Evolutionary conservation across 2,329 filamentous ascomycete genomes (phyloP), one percentile per base, ranked within the genome.

Genomic region (Aulographum hederae): DNA sequence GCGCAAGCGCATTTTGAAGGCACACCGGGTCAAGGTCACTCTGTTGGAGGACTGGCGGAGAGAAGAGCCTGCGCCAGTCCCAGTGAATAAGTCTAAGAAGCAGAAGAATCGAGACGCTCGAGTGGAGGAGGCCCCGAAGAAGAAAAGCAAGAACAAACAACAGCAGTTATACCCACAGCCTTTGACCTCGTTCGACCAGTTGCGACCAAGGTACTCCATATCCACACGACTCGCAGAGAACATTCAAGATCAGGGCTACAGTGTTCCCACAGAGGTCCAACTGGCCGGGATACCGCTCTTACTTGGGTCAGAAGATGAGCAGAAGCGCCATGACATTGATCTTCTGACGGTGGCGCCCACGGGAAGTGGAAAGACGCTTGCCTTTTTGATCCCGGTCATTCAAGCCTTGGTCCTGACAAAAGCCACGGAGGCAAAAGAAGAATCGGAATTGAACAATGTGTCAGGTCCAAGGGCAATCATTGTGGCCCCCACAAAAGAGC

Each of bases 361-460:
- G 0, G 89, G 89, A 16, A 95, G 86, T 50, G 89, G 89, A 28
- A 98, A 98, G 61, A 98, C 89, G 0, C 61, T 98, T 39, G 82
- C 84, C 13, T 98, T 94, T 46, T 55, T 95, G 44, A 78, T 98
- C 26, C 85, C 86, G 0, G 66, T 84, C 3, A 73, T 98, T 43
- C 42, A 42, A 14, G 50, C 48, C 19, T 36, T 38, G 5, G 30
- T 36, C n/a, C 18, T 36, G 12, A 23, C 32, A n/a, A 20, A 30
- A 3, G 28, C 26, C 3, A 28, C 25, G 11, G 29, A 32, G 15
- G 27, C 18, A 37, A 33, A 28, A 8, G 21, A 34, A 39, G 5
- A 28, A 23, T 37, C 36, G 21, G 21, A 27, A n/a, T 30, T 10
- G 16, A 20, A 19, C 4, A 36, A 38, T 3, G 47, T 47, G 19